A percentile compares a stretch with the other conserved stretches of the same genome.
Conservation (phyloP, 1,284 basidiomycete species). For the Ceratorhiza oryzae-sativae region DNA sequence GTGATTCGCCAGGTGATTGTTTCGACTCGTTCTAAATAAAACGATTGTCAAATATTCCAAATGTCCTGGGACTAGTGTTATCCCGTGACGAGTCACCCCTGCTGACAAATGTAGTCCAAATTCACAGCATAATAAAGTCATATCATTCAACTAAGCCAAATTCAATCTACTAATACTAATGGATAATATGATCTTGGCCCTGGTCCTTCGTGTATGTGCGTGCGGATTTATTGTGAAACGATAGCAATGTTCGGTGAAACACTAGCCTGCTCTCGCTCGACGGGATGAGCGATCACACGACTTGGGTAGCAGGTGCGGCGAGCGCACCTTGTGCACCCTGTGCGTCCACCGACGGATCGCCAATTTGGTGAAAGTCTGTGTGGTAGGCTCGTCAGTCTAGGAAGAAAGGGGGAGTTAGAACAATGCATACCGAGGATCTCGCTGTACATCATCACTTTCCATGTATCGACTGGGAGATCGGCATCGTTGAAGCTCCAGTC, state of each 20-base stretch:
- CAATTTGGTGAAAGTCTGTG: slow-evolving; percentile 58
- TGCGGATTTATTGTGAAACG: neutral
- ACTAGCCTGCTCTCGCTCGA: neutral
- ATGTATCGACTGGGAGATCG: slow-evolving; percentile 98
- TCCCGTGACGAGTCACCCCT: no score
- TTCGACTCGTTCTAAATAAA: no score
- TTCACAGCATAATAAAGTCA: neutral
- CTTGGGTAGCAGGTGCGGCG: slow-evolving; percentile 18
- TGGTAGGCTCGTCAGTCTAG: neutral
- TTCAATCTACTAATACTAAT: slow-evolving; percentile 12
- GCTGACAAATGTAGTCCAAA: no score
- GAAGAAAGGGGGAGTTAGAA: neutral
- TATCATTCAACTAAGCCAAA: slow-evolving; percentile 24
- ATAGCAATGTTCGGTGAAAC: neutral
- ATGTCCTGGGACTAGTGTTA: no score
- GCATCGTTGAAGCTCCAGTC: slow-evolving; percentile 99
- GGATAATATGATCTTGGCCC: neutral
- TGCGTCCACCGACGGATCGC: slow-evolving; percentile 46
- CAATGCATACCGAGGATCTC: slow-evolving; percentile 83
- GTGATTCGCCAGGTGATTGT: no score
- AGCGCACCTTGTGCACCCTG: slow-evolving; percentile 15
- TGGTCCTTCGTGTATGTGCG: neutral
- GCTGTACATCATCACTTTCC: slow-evolving; percentile 99
- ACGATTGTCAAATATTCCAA: no score
- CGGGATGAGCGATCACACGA: slow-evolving; percentile 6